Evolutionary conservation across 768 basidiomycete species (phyloP).

Genomic region (Boletus barrowsii): DNA sequence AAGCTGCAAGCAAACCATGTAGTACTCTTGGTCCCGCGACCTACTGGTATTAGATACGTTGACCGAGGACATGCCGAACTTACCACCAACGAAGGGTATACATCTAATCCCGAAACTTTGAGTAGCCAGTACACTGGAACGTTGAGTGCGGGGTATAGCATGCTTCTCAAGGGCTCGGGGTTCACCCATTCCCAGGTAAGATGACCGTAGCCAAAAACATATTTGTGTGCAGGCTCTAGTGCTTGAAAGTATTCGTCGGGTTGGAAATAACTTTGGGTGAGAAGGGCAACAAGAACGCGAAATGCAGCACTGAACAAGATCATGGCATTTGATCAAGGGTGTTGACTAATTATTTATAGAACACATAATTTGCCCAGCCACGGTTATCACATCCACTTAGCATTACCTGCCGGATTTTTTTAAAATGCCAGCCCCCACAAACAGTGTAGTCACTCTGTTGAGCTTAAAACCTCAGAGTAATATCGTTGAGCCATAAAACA

Average conservation of each 20-base stretch:
- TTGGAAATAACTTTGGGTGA: constrained; percentile 86
- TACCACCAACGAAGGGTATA: constrained; percentile 56
- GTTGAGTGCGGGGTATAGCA: constrained; percentile 80
- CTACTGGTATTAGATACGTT: constrained; percentile 36
- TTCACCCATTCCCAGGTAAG: constrained; percentile 96
- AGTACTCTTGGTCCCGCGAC: constrained; percentile 70
- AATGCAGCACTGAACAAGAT: constrained; percentile 40
- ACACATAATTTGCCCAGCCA: no score
- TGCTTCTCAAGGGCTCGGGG: constrained; percentile 68
- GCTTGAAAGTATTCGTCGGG: constrained; percentile 97
- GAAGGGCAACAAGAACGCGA: constrained; percentile 61
- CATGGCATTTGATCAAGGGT: not conserved
- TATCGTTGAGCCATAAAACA: no score
- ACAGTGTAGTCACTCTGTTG: no score
- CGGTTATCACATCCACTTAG: no score
- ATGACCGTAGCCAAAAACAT: constrained; percentile 89
- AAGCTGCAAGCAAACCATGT: constrained; percentile 72
- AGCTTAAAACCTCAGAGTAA: no score
- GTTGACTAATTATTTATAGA: not conserved
- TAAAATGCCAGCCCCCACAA: no score
- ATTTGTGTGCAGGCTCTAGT: constrained; percentile 84
- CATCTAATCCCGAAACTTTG: constrained; percentile 53
- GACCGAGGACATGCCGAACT: constrained; percentile 25
- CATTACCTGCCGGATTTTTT: no score
- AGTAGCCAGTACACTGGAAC: constrained; percentile 74